phyloP scores from a whole-genome alignment of 495 filamentous ascomycete species.

The Neurospora sp. region DNA sequence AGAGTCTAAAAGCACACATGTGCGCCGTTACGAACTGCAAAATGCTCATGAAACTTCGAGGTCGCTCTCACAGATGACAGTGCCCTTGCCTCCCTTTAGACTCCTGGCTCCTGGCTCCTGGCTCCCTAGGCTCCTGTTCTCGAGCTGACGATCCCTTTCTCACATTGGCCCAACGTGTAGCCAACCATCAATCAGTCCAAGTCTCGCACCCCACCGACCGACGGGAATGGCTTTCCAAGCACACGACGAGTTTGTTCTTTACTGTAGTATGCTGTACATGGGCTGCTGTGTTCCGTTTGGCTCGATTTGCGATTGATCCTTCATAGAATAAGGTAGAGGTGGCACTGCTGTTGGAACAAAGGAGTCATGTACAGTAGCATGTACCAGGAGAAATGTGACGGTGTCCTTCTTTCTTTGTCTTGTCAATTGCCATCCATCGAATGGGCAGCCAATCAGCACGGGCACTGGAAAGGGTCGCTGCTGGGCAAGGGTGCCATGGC shows the following conservation, averaged over 20 bases:
- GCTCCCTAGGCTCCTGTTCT: background rate
- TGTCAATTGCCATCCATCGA: background rate
- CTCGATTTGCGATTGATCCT: background rate
- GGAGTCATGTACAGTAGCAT: background rate
- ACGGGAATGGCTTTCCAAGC: background rate
- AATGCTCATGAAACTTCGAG: background rate
- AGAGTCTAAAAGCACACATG: background rate
- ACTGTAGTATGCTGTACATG: background rate
- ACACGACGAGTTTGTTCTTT: background rate
- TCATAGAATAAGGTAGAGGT: background rate
- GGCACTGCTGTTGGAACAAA: background rate
- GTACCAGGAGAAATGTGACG: background rate
- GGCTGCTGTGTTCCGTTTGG: background rate
- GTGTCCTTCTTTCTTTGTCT: background rate
- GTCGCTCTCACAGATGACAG: background rate
- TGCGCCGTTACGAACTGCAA: background rate
- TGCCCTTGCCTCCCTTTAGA: background rate
- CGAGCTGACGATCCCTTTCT: background rate
- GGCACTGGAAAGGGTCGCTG: slow-evolving; percentile 1
- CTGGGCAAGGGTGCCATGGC: slow-evolving; percentile 18
- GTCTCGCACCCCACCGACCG: background rate
- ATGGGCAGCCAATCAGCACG: slow-evolving; percentile 11
- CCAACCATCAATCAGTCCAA: background rate
- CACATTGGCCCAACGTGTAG: background rate
- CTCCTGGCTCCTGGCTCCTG: background rate